Base-by-base conservation (phyloP, 805 yeast species). In the Hanseniaspora taiwanica region DNA sequence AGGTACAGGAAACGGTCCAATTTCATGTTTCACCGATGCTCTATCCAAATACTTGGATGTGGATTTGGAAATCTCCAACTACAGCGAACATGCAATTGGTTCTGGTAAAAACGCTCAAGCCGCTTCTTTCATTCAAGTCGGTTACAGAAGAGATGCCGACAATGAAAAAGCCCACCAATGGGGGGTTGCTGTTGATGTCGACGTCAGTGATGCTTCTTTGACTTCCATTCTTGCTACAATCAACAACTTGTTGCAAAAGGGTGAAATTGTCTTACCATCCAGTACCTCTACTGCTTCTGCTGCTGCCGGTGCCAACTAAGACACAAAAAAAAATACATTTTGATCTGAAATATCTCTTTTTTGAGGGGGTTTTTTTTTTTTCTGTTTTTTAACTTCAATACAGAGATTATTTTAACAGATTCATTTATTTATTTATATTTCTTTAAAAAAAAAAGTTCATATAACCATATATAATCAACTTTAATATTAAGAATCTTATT, bases 181-280 rank as follows among this genome's bases (percentile, higher is more conserved):
- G 95, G 96, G 96, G 63, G 87, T 87, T 44, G 96, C 95, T 54
- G 76, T 85, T 46, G 79, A 84, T 56, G 89, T 78, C 61, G 94
- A 87, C 62, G 91, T 83, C 40, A 79, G 94, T 20, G 80, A 78
- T 54, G 91, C 96, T 37, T 78, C 94, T 5, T 72, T 83, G 52
- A 69, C 72, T 50, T 74, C 89, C 13, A 68, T 81, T 46, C 54
- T 78, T 34, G 75, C 87, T 16, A 69, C 80, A 42, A 65, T 81
- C 39, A 81, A 81, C 53, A 56, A 48, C 40, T 48, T 58, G 6
- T 47, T 58, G 47, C 46, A 56, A 12, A 39, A 46, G 19, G 52
- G 51, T 38, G 49, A 48, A 24, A 37, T 53, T 36, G 51, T 44
- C 18, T 18, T 46, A 8, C 40, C 25, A n/a, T 4, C n/a, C 16